Conservation (phyloP, 2,329 filamentous ascomycete species). For the Microdochium paspali region DNA sequence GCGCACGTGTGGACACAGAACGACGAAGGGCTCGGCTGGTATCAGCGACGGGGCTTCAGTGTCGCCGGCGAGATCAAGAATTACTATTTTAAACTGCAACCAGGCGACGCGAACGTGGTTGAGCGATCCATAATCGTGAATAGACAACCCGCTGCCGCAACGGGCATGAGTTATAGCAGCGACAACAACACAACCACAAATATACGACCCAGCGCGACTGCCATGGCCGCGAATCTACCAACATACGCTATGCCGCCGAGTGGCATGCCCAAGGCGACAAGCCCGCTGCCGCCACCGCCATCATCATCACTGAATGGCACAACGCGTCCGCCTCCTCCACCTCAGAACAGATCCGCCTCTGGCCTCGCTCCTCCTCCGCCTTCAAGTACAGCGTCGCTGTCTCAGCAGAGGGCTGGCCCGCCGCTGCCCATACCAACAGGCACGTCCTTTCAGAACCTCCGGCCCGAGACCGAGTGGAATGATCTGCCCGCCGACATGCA, state of each 20-base stretch:
- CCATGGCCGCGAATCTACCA: conserved; percentile 15
- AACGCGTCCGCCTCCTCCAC: not conserved
- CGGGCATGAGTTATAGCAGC: conserved; percentile 1
- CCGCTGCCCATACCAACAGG: conserved; percentile 10
- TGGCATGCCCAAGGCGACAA: not conserved
- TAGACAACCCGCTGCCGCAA: conserved; percentile 9
- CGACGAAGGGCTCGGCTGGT: conserved; percentile 54
- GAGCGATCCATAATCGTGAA: conserved; percentile 29
- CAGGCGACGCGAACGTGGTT: conserved; percentile 53
- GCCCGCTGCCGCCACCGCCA: conserved; percentile 18
- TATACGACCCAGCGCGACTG: conserved; percentile 12
- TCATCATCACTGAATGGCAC: conserved; percentile 12
- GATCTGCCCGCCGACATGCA: conserved; percentile 53
- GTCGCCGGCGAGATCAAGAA: conserved; percentile 34
- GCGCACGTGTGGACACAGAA: conserved; percentile 64
- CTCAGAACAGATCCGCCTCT: not conserved
- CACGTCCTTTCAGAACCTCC: conserved; percentile 48
- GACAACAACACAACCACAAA: conserved; percentile 1
- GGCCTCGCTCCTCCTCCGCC: not conserved
- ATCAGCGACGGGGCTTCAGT: conserved; percentile 46
- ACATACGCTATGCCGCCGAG: not conserved
- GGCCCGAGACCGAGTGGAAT: conserved; percentile 56
- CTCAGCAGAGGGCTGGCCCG: not conserved
- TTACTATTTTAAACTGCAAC: conserved; percentile 55
- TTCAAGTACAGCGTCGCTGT: not conserved